Conservation (phyloP, 192 early-diverging fungal species). For the Coemansia javaensis region DNA sequence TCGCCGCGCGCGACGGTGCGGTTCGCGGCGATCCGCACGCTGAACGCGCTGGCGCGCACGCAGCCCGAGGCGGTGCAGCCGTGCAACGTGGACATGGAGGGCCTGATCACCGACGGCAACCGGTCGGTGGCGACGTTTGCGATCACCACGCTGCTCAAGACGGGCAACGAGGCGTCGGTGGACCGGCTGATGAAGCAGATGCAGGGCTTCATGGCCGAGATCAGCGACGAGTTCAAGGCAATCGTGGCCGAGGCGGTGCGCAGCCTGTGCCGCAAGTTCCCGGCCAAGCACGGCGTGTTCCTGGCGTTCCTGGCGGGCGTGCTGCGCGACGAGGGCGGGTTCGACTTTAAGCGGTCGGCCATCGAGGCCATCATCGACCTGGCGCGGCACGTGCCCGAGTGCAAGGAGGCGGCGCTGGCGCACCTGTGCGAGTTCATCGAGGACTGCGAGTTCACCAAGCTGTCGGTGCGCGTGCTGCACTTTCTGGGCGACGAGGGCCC, state of each 20-base stretch:
- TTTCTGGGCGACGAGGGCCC: conserved; percentile 93
- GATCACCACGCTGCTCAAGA: conserved; percentile 97
- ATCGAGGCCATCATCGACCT: conserved; percentile 98
- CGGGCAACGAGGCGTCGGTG: conserved; percentile 95
- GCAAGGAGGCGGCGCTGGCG: conserved; percentile 87
- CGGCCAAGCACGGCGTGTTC: conserved; percentile 89
- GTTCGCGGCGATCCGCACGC: conserved; percentile 95
- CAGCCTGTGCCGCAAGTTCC: conserved; percentile 95
- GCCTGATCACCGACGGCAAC: conserved; percentile 93
- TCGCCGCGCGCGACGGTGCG: conserved; percentile 89
- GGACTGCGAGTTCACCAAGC: conserved; percentile 98
- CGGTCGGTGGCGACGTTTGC: conserved; percentile 97
- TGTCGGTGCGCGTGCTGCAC: conserved; percentile 95
- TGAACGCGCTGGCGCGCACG: conserved; percentile 89
- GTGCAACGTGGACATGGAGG: conserved; percentile 99
- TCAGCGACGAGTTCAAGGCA: conserved; percentile 98
- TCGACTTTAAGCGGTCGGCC: conserved; percentile 93
- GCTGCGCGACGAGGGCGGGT: conserved; percentile 95
- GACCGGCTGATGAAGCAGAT: conserved; percentile 99
- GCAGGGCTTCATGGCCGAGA: conserved; percentile 95
- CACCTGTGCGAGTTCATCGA: conserved; percentile 99
- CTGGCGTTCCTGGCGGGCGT: conserved; percentile 87
- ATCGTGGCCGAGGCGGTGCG: conserved; percentile 98
- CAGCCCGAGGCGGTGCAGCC: conserved; percentile 85
- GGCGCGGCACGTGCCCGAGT: conserved; percentile 88